Conservation (phyloP, 257 asterid species). For the Cordia subcordata region DNA sequence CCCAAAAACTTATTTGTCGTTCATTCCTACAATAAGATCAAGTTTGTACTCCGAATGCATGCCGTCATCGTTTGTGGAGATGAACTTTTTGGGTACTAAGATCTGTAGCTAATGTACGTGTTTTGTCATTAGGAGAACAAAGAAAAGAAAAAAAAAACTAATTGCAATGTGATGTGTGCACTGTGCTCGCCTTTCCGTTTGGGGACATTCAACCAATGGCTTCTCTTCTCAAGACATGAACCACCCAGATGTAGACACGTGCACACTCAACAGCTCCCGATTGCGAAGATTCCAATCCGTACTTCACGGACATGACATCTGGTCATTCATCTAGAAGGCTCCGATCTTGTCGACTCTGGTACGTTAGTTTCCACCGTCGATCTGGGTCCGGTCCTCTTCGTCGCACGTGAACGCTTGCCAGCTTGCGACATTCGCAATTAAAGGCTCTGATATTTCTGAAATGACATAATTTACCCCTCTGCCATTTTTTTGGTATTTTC, state of each 20-base stretch:
- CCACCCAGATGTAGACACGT: constrained; percentile 21
- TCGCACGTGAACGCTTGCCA: not conserved
- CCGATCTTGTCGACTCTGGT: constrained; percentile 6
- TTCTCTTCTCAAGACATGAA: not conserved
- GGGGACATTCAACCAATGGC: too few species aligned
- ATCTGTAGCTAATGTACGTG: too few species aligned
- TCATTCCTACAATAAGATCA: too few species aligned
- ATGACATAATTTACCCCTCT: not conserved
- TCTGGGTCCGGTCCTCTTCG: constrained; percentile 11
- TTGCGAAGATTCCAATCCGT: constrained; percentile 36
- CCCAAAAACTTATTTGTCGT: too few species aligned
- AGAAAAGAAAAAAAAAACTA: too few species aligned
- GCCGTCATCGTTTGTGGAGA: too few species aligned
- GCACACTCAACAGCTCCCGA: constrained; percentile 3
- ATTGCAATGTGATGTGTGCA: too few species aligned
- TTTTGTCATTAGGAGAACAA: too few species aligned
- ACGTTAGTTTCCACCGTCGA: constrained; percentile 19
- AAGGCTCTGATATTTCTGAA: constrained; percentile 2
- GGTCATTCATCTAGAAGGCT: constrained; percentile 44
- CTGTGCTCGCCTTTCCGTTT: too few species aligned
- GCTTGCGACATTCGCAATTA: constrained; percentile 12
- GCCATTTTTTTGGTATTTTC: too few species aligned
- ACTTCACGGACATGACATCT: constrained; percentile 14
- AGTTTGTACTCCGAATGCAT: too few species aligned
- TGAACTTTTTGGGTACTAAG: too few species aligned